Evolutionary conservation across 805 yeast genomes (phyloP), one percentile per base, ranked within the genome.

Genomic region (Lipomyces mesembrius): DNA sequence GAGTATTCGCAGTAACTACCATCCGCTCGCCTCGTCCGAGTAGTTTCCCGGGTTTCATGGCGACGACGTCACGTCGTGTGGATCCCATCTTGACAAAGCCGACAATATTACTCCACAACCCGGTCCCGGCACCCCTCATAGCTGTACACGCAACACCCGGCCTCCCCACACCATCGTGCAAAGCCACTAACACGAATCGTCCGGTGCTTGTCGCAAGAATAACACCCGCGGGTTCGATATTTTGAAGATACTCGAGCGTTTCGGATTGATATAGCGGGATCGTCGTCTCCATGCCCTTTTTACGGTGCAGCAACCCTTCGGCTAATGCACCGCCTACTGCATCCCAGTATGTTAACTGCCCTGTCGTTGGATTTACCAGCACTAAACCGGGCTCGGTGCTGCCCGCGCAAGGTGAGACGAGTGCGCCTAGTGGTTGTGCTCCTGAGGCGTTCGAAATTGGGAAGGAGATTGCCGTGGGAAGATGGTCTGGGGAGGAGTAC

Each of bases 141-240:
- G 71, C 65, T 4, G 63, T 55, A 22, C 71, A 70, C 1, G 63
- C 11, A 11, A 79, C 59, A 2, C 74, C 74, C 0, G 90, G 87
- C 72, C 86, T 88, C 39, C 96, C 94, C 46, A 84, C 81, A 58
- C 85, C 81, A 76, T 92, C 95, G 68, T 89, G 84, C 39, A 92
- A 79, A 0, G 88, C 80, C 1, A 91, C 74, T 55, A 90, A 79
- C 5, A 88, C 75, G 55, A 88, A 85, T 67, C 93, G 81, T 29
- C 91, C 91, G 68, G 84, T 79, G 2, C 90, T 85, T 0, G 97
- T 91, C 7, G 92, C 84, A 8, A 89, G 74, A 0, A 88, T 81
- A 3, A 91, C 80, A 1, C 97, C 97, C 1, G 89, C 86, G 0
- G 95, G 93, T 70, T 87, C 91, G 11, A 88, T 82, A 67, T 84